These are phyloP conservation scores for Hygrophorus pudorinus DNA, from an alignment of 768 basidiomycete species.

Conservation along the genomic window DNA sequence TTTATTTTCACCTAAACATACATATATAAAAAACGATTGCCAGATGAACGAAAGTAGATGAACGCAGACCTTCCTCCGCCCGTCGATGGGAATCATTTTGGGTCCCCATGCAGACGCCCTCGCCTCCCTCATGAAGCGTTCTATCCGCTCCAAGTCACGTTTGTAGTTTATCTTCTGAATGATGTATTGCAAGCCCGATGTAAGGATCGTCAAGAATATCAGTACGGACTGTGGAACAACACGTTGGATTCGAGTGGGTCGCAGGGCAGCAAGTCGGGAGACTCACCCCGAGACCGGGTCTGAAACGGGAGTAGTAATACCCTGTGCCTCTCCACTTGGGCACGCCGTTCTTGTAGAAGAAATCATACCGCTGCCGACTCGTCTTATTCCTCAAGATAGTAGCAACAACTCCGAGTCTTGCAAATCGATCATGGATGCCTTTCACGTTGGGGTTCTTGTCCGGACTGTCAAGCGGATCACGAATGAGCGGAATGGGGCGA, in stretches of 20 bases:
- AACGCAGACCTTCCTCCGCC: constrained; percentile 61
- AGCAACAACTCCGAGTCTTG: constrained; percentile 80
- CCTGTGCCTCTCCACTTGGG: constrained; percentile 94
- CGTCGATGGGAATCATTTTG: constrained; percentile 52
- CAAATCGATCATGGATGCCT: constrained; percentile 79
- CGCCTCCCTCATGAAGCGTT: constrained; percentile 51
- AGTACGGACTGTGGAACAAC: constrained; percentile 47
- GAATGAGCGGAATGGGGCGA: not conserved
- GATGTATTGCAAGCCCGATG: constrained; percentile 75
- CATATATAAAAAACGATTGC: not conserved
- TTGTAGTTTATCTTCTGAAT: constrained; percentile 72
- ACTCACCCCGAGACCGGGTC: constrained; percentile 79
- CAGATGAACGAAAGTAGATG: not conserved
- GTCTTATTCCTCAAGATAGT: constrained; percentile 72
- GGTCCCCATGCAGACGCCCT: constrained; percentile 74
- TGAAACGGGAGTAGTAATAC: constrained; percentile 93
- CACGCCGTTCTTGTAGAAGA: constrained; percentile 97
- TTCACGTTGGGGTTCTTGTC: constrained; percentile 91
- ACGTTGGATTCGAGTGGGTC: constrained; percentile 4
- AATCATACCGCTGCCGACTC: constrained; percentile 77
- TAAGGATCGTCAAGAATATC: constrained; percentile 65
- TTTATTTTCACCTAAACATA: constrained; percentile 59
- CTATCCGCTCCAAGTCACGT: constrained; percentile 62
- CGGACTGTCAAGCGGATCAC: constrained; percentile 41
- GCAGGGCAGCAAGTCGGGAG: not conserved